Base-by-base conservation (phyloP, 768 basidiomycete genomes). In the Kwoniella bestiolae region DNA sequence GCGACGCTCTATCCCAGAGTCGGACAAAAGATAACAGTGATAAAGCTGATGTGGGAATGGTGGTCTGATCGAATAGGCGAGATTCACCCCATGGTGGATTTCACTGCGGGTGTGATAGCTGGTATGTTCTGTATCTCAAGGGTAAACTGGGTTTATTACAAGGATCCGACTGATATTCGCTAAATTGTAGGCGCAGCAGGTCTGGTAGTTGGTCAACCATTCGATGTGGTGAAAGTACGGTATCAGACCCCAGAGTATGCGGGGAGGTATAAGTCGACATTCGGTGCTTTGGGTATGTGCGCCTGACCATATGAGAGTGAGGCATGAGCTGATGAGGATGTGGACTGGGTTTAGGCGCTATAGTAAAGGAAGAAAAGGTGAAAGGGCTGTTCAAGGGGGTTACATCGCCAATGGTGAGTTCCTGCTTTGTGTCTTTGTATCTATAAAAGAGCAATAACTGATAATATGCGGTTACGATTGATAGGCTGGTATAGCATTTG, bases 101-200 rank as follows among this genome's bases (percentile, higher is more conserved):
- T 93, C 78, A 76, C 87, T 45, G 91, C 91, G 4, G 92, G 92
- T 5, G 91, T 91, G 0, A 81, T 88, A 34, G 87, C 88, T 63
- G 86, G 86, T 85, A 47, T 3, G 79, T 66, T 29, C 8, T 38
- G 34, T 3, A 26, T 21, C 6, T 4, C n/a, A 9, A 51, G n/a
- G n/a, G n/a, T 29, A 28, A 12, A 23, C 32, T 18, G 3, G 26
- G 23, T 47, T 21, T 21, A 21, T 21, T 8, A 47, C 6, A 21
- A 11, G 14, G n/a, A 47, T 21, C 28, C 25, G 14, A 29, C 29
- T 12, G 50, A 51, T 29, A 28, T 32, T 45, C 50, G 16, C 18
- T 29, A 23, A 18, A 9, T 31, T 63, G 2, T 46, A 81, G 90
- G 90, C 8, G 86, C 88, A 51, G 85, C 87, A 0, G 85, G 88